Conservation (phyloP, 2,329 filamentous ascomycete species). For the Verticillium albo-atrum region DNA sequence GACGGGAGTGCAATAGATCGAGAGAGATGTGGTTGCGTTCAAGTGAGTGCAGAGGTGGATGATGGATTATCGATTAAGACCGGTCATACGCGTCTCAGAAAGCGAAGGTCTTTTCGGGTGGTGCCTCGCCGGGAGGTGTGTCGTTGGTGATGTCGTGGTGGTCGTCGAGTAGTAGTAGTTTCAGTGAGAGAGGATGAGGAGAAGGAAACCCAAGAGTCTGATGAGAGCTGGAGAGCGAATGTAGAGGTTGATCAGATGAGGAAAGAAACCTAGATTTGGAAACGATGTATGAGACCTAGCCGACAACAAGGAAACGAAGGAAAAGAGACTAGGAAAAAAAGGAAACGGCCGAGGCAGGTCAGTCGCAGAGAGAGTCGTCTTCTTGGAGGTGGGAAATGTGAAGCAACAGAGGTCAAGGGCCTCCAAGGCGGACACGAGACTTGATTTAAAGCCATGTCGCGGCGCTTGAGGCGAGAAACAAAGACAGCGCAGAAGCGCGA, state of each 20-base stretch:
- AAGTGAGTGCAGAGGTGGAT: slow-evolving; percentile 6
- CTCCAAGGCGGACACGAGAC: slow-evolving; percentile 10
- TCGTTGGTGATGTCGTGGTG: background rate
- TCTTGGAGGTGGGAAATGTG: slow-evolving; percentile 11
- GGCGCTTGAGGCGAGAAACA: slow-evolving; percentile 8
- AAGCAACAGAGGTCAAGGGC: slow-evolving; percentile 5
- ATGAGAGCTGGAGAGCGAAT: slow-evolving; percentile 5
- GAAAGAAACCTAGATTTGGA: slow-evolving; percentile 8
- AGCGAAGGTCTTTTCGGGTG: slow-evolving; percentile 7
- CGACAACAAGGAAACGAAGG: slow-evolving; percentile 8
- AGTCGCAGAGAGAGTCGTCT: slow-evolving; percentile 12
- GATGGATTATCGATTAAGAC: slow-evolving; percentile 11
- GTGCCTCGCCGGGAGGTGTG: background rate
- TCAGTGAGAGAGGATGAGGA: background rate
- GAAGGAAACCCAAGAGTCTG: slow-evolving; percentile 2
- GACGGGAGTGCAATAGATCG: too few species aligned
- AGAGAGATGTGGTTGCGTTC: slow-evolving; percentile 7
- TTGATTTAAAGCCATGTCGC: slow-evolving; percentile 13
- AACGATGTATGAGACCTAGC: slow-evolving; percentile 6
- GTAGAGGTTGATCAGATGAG: slow-evolving; percentile 1
- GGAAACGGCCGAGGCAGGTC: slow-evolving; percentile 10
- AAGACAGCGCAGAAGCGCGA: slow-evolving; percentile 13
- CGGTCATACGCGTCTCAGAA: background rate
- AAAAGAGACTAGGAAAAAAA: slow-evolving; percentile 1
- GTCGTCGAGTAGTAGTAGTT: background rate